Evolutionary conservation across 179 eudicot genomes (phyloP), one percentile per base, ranked within the genome.

Genomic region (Camellia oleifera): DNA sequence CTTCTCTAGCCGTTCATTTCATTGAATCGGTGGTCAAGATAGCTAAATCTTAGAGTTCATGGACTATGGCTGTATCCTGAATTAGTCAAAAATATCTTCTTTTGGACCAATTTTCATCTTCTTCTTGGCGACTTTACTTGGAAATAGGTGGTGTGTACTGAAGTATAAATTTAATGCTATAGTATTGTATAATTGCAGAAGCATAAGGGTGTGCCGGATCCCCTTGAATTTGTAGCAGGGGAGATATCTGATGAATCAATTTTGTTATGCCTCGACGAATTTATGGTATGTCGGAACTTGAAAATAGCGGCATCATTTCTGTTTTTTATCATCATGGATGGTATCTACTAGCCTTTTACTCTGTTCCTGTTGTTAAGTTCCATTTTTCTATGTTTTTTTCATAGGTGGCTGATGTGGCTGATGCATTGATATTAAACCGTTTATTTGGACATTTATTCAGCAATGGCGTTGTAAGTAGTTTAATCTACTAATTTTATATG

Each of bases 331-430:
- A 9, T 73, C 10, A n/a, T 54, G 32, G 53, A 66, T 67, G 74
- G 10, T 50, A 66, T 46, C 71, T 72, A 26, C 7, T 1, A 17
- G 54, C 54, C 20, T 70, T 23, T 20, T 14, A 4, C 9, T 70
- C 14, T 15, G 9, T n/a, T 26, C 53, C 76, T 3, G 50, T 75
- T 18, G 61, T 77, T 76, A 52, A 76, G 32, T 26, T 26, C 32
- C 32, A 26, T 74, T 58, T 78, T 54, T 10, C 72, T 67, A 50
- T 72, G 45, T 76, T 79, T 76, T 44, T 53, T 75, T 78, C 46
- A 2, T 65, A 95, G 99, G 99, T 95, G 72, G 92, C 87, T 78
- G 99, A 95, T 86, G 99, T 95, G 77, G 99, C 98, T 81, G 99
- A 95, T 84, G 99, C 99, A 12, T 81, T 94, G 74, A 95, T 94